Evolutionary conservation across 2,329 filamentous ascomycete species (phyloP).

Genomic region (Cladobotryum protrusum): DNA sequence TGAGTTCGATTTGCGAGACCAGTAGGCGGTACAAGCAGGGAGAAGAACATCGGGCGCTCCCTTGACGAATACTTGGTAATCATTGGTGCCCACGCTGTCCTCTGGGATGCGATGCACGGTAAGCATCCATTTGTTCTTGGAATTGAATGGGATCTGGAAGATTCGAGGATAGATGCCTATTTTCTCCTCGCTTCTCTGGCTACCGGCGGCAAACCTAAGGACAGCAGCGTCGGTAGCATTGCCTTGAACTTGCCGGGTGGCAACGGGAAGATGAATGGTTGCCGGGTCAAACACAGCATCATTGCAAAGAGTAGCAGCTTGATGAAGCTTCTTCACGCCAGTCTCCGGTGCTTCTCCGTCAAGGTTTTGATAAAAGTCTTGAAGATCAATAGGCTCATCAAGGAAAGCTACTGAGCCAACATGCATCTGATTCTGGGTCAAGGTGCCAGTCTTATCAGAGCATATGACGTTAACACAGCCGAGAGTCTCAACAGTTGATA

Average conservation of each 20-base stretch:
- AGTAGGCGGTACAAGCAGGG: constrained; percentile 29
- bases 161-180: constrained; percentile 19
- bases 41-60: constrained; percentile 48
- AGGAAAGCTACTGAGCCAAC: constrained; percentile 34
- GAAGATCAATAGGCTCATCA: constrained; percentile 23
- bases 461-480: constrained; percentile 40
- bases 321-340: constrained; percentile 19
- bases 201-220: constrained; percentile 31
- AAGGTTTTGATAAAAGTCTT: constrained; percentile 20
- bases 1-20: constrained; percentile 25
- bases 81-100: constrained; percentile 17
- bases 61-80: constrained; percentile 44
- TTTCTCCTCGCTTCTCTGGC: constrained; percentile 15
- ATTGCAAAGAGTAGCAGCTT: constrained; percentile 33
- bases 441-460: constrained; percentile 37
- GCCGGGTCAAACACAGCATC: constrained; percentile 37
- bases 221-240: constrained; percentile 39
- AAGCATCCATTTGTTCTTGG: constrained; percentile 46
- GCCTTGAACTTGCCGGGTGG: constrained; percentile 31
- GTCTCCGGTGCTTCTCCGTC: constrained; percentile 12
- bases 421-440: constrained; percentile 40
- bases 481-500: constrained; percentile 37
- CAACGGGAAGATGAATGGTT: constrained; percentile 28
- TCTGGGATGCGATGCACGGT: constrained; percentile 26
- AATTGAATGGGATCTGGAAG: constrained; percentile 43